These are phyloP conservation scores for Meira nashicola DNA, from an alignment of 1,284 basidiomycete genomes.

Conservation along the genomic window DNA sequence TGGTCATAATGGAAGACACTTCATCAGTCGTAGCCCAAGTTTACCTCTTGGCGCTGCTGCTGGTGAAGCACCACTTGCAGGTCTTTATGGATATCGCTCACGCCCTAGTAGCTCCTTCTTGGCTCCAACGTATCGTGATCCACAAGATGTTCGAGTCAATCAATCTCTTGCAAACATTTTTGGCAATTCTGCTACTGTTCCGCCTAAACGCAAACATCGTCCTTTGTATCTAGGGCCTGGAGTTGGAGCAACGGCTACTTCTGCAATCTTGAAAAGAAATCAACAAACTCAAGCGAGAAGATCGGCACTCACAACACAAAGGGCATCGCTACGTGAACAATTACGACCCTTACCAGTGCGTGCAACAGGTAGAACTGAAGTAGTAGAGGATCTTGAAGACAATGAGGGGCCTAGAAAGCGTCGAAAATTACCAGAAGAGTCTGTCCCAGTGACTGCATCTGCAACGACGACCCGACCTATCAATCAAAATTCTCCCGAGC, in stretches of 20 bases:
- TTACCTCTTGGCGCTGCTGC: slow-evolving; percentile 13
- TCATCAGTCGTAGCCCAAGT: slow-evolving; percentile 11
- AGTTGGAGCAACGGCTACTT: neutral
- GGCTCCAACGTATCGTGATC: neutral
- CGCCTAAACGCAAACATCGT: slow-evolving; percentile 1
- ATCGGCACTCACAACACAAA: neutral
- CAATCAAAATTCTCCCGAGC: neutral
- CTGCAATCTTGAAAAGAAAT: neutral
- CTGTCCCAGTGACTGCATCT: neutral
- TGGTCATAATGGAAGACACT: neutral
- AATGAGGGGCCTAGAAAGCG: neutral
- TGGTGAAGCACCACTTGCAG: neutral
- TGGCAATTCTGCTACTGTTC: neutral
- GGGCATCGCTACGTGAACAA: neutral
- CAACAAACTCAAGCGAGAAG: neutral
- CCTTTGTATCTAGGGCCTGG: slow-evolving; percentile 15
- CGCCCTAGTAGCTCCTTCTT: slow-evolving; percentile 2
- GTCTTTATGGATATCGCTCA: neutral
- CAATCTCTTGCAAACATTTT: slow-evolving; percentile 1
- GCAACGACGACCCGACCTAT: neutral
- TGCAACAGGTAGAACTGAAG: neutral
- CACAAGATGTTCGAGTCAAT: neutral
- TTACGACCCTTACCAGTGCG: neutral
- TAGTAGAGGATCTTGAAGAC: neutral
- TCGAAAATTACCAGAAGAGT: neutral